Base-by-base conservation (phyloP, 2,329 filamentous ascomycete species). In the Fusarium incarnatum region DNA sequence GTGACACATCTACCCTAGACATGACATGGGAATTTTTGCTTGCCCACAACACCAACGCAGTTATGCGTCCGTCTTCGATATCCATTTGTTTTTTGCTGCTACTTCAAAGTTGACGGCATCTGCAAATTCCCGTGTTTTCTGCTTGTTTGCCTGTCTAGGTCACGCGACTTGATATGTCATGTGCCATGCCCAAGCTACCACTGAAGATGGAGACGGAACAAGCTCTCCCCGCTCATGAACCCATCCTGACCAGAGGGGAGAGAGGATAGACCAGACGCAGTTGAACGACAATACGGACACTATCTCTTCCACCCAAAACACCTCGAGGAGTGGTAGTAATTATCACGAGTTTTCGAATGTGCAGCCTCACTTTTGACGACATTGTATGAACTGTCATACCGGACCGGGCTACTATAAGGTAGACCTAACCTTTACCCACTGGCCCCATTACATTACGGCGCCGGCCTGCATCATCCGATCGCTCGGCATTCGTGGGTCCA, bases 381-480 rank as follows among this genome's bases (percentile, higher is more conserved):
- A 42, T 53, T 27, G 49, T 53, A 25, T 44, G 41, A 23, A 23
- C 22, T 18, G 22, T 44, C 16, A 44, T 42, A n/a, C n/a, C 34
- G 18, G 18, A n/a, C n/a, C 34, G 18, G 34, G 34, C 34, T 37
- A n/a, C 28, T 27, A 55, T 58, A 42, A 27, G 28, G 48, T 37
- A 34, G 25, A 41, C 60, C 58, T 56, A 60, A 54, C 50, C 64
- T 53, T 54, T 45, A 52, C 49, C 48, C 48, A 65, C 34, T 64
- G 62, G 62, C 53, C 58, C 72, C 70, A 72, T 71, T 64, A 59
- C 70, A 72, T 68, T 64, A 60, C 70, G 70, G 72, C 70, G 69
- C 72, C 73, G 64, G 62, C 57, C 58, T 72, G 44, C 68, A 75
- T 75, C 73, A 56, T 75, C 73, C 73, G 72, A 75, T 73, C 61